Conservation (phyloP, 106 monocot genomes). For the Iris macrosiphon region DNA sequence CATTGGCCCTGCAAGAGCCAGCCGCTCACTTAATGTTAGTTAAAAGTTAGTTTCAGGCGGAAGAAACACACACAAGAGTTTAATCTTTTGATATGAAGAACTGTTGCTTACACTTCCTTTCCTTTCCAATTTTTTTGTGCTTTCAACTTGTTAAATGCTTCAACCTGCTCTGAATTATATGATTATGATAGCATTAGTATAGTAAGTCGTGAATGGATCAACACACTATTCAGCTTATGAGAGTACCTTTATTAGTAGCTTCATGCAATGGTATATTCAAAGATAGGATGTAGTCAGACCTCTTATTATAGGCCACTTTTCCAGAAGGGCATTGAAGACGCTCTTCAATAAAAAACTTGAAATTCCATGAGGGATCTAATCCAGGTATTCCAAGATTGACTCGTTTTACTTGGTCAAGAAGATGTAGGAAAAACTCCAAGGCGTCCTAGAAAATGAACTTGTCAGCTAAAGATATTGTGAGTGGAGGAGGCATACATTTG, state of each 20-base stretch:
- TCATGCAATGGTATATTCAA: conserved; percentile 78
- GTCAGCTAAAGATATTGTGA: not conserved
- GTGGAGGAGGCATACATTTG: too few relatives aligned
- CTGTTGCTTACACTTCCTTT: conserved; percentile 50
- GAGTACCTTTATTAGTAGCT: conserved; percentile 76
- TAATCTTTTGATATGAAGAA: not conserved
- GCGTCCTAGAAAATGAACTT: conserved; percentile 50
- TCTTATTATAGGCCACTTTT: conserved; percentile 90
- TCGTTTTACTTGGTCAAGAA: conserved; percentile 84
- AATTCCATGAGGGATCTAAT: conserved; percentile 68
- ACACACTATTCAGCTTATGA: not conserved
- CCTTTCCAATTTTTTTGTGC: conserved; percentile 36
- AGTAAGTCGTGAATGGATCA: conserved; percentile 1
- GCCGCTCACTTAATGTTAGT: not conserved
- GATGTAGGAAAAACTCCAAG: conserved; percentile 83
- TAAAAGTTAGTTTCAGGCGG: not conserved
- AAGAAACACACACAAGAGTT: not conserved
- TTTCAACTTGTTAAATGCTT: conserved; percentile 64
- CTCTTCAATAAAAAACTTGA: conserved; percentile 88
- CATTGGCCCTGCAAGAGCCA: conserved; percentile 31
- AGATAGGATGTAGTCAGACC: conserved; percentile 84
- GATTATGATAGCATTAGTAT: not conserved
- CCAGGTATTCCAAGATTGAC: conserved; percentile 57
- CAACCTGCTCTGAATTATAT: conserved; percentile 63
- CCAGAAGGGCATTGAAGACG: conserved; percentile 87